A percentile compares a stretch with the other conserved stretches of the same genome.
Evolutionary conservation across 2,329 filamentous ascomycete species (phyloP).

Genomic region (Neocatenulostroma microsporum): DNA sequence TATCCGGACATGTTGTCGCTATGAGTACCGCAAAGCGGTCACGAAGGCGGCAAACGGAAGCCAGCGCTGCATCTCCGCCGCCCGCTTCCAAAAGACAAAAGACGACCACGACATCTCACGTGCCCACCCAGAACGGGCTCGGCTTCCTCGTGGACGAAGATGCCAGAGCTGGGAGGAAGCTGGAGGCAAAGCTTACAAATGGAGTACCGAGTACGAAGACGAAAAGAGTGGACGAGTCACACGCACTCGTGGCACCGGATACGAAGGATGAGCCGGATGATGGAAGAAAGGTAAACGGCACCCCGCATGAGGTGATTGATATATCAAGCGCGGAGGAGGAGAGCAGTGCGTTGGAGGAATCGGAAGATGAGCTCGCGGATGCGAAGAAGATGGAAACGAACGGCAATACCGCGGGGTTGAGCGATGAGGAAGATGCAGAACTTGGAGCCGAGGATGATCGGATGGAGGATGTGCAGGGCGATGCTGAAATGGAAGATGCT

Average conservation of each 20-base stretch:
- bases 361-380: conserved; percentile 17
- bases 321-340: conserved; percentile 42
- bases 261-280: conserved; percentile 34
- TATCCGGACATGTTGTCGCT: conserved; percentile 18
- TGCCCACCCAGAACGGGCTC: conserved; percentile 23
- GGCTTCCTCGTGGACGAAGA: conserved; percentile 30
- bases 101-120: conserved; percentile 26
- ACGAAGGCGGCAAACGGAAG: conserved; percentile 22
- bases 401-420: too few relatives aligned
- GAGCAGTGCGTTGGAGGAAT: conserved; percentile 17
- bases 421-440: conserved; percentile 17
- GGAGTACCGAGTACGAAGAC: conserved; percentile 45
- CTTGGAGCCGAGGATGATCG: conserved; percentile 18
- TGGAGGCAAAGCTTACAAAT: conserved; percentile 44
- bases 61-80: conserved; percentile 20
- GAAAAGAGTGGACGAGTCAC: conserved; percentile 51
- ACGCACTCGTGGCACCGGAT: conserved; percentile 42
- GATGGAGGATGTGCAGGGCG: conserved; percentile 17
- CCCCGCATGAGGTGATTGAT: conserved; percentile 34
- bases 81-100: conserved; percentile 28
- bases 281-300: conserved; percentile 29
- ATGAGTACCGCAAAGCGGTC: conserved; percentile 32
- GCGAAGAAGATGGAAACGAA: too few relatives aligned
- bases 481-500: too few relatives aligned
- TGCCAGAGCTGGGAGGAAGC: conserved; percentile 29